Conservation (phyloP, 2,329 filamentous ascomycete genomes). For the Acarospora socialis region DNA sequence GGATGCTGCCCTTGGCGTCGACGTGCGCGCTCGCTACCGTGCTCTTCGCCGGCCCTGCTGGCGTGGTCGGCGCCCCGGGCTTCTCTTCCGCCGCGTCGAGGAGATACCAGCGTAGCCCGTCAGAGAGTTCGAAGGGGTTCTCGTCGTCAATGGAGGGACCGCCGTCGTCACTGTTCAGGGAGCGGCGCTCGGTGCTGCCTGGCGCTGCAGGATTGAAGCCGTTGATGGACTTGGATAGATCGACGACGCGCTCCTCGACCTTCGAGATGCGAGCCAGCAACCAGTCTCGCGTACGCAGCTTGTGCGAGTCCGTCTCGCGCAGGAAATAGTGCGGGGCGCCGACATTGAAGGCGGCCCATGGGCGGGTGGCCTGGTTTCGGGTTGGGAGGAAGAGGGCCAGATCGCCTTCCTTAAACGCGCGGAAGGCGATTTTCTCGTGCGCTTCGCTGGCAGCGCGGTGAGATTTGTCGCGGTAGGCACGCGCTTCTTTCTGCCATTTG, state of each 20-base stretch:
- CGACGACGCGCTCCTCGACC: conserved; percentile 84
- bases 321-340: conserved; percentile 95
- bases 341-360: conserved; percentile 97
- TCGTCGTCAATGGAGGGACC: conserved; percentile 59
- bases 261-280: conserved; percentile 86
- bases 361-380: conserved; percentile 80
- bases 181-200: conserved; percentile 38
- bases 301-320: conserved; percentile 79
- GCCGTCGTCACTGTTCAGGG: conserved; percentile 36
- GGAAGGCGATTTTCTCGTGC: conserved; percentile 91
- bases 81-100: conserved; percentile 92
- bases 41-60: conserved; percentile 78
- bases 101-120: conserved; percentile 90
- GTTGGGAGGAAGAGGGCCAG: conserved; percentile 89
- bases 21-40: conserved; percentile 81
- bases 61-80: conserved; percentile 69
- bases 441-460: conserved; percentile 69
- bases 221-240: conserved; percentile 67
- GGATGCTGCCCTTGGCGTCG: conserved; percentile 60
- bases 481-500: conserved; percentile 82
- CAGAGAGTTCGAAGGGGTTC: conserved; percentile 91
- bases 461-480: conserved; percentile 75
- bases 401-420: conserved; percentile 92
- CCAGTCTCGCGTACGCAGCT: conserved; percentile 77
- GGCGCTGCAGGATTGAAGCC: conserved; percentile 36